Base-by-base conservation (phyloP, 352 stramenopile species). In the Phytophthora capsici region DNA sequence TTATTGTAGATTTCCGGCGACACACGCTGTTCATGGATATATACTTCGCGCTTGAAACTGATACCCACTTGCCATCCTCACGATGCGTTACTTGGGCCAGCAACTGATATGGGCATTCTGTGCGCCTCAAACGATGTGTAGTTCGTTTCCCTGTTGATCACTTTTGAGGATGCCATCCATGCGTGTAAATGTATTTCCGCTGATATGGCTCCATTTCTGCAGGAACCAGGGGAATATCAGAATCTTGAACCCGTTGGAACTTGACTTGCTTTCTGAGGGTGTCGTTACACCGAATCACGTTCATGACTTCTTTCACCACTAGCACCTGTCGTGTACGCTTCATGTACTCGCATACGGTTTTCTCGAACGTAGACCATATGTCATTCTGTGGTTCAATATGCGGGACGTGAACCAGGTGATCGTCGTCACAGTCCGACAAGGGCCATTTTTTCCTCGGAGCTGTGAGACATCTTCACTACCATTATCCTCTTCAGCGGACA, bases 71-170 rank as follows among this genome's bases (percentile, higher is more conserved):
- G 4, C 48, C 57, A 32, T 66, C 48, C 6, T 10, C 6, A 2
- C 10, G 10, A 37, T 52, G 37, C 5, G 20, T 19, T 5, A 65
- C 46, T 51, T 57, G 37, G 8, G 45, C 56, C 36, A 64, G 34
- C 32, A 64, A 47, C 14, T 57, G 57, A 14, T 57, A 65, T 4
- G 37, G 57, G n/a, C 48, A 58, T 4, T 40, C 57, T 6, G 48
- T n/a, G n/a, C 45, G 8, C 8, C 2, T 1, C 16, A 28, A 5
- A 53, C 13, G 30, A 28, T 51, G 46, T 57, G 46, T 19, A 25
- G 23, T 41, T 3, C 55, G 19, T 23, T 38, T 55, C 3, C 44
- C 45, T 1, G 16, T 41, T 4, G 34, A 54, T 20, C 32, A 36
- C 6, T 63, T 25, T 5, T 45, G n/a, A n/a, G n/a, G n/a, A n/a